phyloP scores from a whole-genome alignment of 305 asterid species.

The Solanum hybrid region DNA sequence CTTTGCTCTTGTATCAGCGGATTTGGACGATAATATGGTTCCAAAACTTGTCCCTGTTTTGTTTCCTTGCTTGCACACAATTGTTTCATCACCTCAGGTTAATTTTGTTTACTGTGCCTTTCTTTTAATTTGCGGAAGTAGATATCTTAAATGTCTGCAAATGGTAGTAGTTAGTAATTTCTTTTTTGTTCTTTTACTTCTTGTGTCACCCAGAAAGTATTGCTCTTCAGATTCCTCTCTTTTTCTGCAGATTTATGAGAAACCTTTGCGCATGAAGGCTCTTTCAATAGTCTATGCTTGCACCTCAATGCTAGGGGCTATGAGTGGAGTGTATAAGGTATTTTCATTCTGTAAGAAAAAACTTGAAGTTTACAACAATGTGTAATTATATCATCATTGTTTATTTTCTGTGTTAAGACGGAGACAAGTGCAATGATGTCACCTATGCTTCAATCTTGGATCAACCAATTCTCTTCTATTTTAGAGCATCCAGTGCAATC shows the following conservation, averaged over 20 bases:
- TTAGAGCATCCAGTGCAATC: slow-evolving; percentile 67
- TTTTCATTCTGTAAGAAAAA: slow-evolving; percentile 10
- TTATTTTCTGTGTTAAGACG: slow-evolving; percentile 33
- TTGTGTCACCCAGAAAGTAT: not conserved
- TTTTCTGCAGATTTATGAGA: slow-evolving; percentile 21
- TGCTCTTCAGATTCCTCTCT: not conserved
- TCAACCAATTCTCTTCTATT: slow-evolving; percentile 67
- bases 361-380: not conserved
- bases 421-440: slow-evolving; percentile 64
- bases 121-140: not conserved
- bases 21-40: slow-evolving; percentile 89
- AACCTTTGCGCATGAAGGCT: slow-evolving; percentile 64
- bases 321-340: slow-evolving; percentile 95
- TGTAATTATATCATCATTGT: not conserved
- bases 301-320: slow-evolving; percentile 69
- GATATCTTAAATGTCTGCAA: not conserved
- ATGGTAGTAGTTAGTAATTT: not conserved
- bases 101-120: slow-evolving; percentile 14
- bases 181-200: not conserved
- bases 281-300: slow-evolving; percentile 76
- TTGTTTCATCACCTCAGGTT: slow-evolving; percentile 91
- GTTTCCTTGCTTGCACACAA: slow-evolving; percentile 70
- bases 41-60: slow-evolving; percentile 66
- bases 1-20: slow-evolving; percentile 76
- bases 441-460: slow-evolving; percentile 86